phyloP scores from a whole-genome alignment of 495 filamentous ascomycete genomes.

The Pyrenopolyporus hunteri region DNA sequence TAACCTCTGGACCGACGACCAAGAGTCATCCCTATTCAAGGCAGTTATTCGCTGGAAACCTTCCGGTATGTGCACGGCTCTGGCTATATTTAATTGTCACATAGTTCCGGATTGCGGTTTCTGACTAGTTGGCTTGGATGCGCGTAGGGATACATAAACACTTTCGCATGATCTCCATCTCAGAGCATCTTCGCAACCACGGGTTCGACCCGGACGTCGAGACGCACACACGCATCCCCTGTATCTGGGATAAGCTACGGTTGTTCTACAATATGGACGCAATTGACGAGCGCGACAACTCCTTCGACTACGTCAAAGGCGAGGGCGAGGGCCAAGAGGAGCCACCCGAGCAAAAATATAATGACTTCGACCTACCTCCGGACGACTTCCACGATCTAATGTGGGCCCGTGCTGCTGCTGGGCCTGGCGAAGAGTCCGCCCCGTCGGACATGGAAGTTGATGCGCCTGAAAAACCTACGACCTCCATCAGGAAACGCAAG shows the following conservation, averaged over 20 bases:
- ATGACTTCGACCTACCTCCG: conserved; percentile 76
- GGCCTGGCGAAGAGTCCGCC: conserved; percentile 59
- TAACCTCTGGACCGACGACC: conserved; percentile 93
- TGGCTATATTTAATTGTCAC: not conserved
- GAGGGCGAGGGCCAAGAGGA: conserved; percentile 56
- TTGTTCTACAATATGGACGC: conserved; percentile 86
- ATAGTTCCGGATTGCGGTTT: not conserved
- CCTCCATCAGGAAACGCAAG: conserved; percentile 60
- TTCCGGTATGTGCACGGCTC: conserved; percentile 65
- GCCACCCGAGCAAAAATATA: conserved; percentile 58
- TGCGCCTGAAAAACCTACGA: conserved; percentile 42
- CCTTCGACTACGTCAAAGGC: conserved; percentile 66
- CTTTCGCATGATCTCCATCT: conserved; percentile 91
- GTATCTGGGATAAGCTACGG: conserved; percentile 88
- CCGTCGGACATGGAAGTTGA: conserved; percentile 58
- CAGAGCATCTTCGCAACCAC: conserved; percentile 83
- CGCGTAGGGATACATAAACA: conserved; percentile 90
- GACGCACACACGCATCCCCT: conserved; percentile 83
- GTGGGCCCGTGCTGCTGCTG: conserved; percentile 68
- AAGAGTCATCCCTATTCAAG: conserved; percentile 90
- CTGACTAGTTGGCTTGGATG: not conserved
- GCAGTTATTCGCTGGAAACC: conserved; percentile 90
- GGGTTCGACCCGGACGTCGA: conserved; percentile 72
- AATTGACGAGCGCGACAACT: conserved; percentile 82
- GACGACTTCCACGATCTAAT: conserved; percentile 79